phyloP scores from a whole-genome alignment of 176 grass and related monocot species.

The Oryza meridionalis region DNA sequence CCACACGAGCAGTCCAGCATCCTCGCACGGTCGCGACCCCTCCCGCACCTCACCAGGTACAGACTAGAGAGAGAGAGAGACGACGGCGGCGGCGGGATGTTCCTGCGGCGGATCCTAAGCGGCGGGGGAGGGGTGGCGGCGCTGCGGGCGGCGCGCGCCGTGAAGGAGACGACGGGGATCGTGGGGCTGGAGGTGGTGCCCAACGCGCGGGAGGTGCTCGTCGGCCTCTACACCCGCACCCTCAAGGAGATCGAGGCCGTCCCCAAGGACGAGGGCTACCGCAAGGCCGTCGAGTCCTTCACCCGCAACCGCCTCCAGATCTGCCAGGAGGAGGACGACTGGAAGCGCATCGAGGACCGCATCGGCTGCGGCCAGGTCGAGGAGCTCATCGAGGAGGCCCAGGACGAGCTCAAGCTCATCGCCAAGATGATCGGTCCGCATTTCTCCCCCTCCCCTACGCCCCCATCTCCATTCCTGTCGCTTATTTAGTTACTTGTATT shows the following conservation, averaged over 20 bases:
- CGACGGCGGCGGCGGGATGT: conserved; percentile 51
- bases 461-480: background rate
- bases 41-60: conserved; percentile 12
- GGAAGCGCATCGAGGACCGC: conserved; percentile 78
- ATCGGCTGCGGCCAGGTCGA: conserved; percentile 84
- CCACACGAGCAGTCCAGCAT: background rate
- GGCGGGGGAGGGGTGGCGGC: conserved; percentile 49
- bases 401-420: conserved; percentile 93
- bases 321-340: conserved; percentile 81
- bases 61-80: conserved; percentile 4
- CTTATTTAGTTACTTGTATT: background rate
- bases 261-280: conserved; percentile 84
- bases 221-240: conserved; percentile 76
- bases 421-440: conserved; percentile 69
- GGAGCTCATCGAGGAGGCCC: conserved; percentile 92
- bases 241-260: conserved; percentile 86
- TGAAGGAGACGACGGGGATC: conserved; percentile 89
- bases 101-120: conserved; percentile 80
- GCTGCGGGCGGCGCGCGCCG: conserved; percentile 52
- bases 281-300: conserved; percentile 93
- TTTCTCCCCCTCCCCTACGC: background rate
- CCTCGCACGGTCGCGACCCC: conserved; percentile 10
- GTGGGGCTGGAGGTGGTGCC: conserved; percentile 89
- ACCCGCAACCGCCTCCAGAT: conserved; percentile 81
- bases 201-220: conserved; percentile 76